Evolutionary conservation across 345 rosid species (phyloP).

Genomic region (Camelina laxa): DNA sequence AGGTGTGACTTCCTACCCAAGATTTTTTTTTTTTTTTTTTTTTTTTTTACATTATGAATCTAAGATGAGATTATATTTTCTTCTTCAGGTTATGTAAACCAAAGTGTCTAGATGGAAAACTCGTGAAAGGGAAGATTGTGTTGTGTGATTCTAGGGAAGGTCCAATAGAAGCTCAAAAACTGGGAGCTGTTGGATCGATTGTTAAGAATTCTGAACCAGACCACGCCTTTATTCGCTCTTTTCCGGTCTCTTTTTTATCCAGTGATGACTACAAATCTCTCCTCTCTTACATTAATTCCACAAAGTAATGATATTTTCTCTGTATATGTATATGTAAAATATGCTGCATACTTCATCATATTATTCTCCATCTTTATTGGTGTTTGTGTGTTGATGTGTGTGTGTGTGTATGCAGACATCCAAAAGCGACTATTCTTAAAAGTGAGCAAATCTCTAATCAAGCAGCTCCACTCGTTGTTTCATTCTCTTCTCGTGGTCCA

Average conservation of each 20-base stretch:
- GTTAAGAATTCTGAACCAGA: neutral
- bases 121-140: conserved; percentile 51
- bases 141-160: conserved; percentile 25
- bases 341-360: neutral
- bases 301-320: conserved; percentile 41
- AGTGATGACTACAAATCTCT: neutral
- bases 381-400: neutral
- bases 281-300: conserved; percentile 35
- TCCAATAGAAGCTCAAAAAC: conserved; percentile 2
- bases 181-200: conserved; percentile 50
- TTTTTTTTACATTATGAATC: neutral
- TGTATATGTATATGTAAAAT: neutral
- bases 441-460: conserved; percentile 38
- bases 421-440: conserved; percentile 40
- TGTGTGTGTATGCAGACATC: conserved; percentile 5
- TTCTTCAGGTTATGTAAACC: conserved; percentile 33
- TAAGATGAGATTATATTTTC: neutral
- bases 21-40: neutral
- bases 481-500: conserved; percentile 52
- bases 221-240: conserved; percentile 30
- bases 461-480: conserved; percentile 42
- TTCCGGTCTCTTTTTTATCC: conserved; percentile 36
- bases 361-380: neutral
- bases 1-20: conserved; percentile 31
- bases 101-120: conserved; percentile 35